A percentile compares a stretch with the other conserved stretches of the same genome.
Conservation (phyloP, 306 rosid genomes). For the Carpinus viminea region DNA sequence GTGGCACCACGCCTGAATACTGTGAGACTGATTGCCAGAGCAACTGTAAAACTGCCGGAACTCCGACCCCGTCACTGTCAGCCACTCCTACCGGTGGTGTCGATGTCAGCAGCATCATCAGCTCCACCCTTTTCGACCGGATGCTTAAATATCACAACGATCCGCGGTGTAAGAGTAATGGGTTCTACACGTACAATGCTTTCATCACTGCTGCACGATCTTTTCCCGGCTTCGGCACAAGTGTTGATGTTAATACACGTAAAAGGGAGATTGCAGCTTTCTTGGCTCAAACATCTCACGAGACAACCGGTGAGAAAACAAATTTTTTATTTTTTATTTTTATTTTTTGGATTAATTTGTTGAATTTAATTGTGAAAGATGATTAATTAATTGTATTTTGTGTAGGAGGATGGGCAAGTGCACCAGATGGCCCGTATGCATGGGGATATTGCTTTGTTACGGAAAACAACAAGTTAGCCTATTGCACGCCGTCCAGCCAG, state of each 20-base stretch:
- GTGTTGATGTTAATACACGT: conserved; percentile 32
- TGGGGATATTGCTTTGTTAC: conserved; percentile 66
- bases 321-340: no score
- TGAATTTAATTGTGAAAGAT: no score
- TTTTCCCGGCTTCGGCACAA: conserved; percentile 45
- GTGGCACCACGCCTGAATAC: no score
- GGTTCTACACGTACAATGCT: conserved; percentile 62
- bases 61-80: background rate
- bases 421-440: conserved; percentile 70
- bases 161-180: conserved; percentile 25
- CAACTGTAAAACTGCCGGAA: background rate
- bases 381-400: background rate
- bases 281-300: conserved; percentile 54
- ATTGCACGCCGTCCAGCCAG: conserved; percentile 24
- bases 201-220: conserved; percentile 55
- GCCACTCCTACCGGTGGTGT: background rate
- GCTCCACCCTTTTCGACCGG: conserved; percentile 35
- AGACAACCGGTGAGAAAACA: conserved; percentile 41
- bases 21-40: no score
- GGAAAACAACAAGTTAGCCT: conserved; percentile 20
- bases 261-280: conserved; percentile 58
- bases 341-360: no score
- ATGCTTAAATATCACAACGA: conserved; percentile 53
- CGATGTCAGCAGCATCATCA: conserved; percentile 31
- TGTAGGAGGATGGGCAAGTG: conserved; percentile 25